Percentiles rank a stretch among this genome's conserved stretches.
Evolutionary conservation across 805 yeast genomes (phyloP).

Genomic region (Ogataea ramenticola): DNA sequence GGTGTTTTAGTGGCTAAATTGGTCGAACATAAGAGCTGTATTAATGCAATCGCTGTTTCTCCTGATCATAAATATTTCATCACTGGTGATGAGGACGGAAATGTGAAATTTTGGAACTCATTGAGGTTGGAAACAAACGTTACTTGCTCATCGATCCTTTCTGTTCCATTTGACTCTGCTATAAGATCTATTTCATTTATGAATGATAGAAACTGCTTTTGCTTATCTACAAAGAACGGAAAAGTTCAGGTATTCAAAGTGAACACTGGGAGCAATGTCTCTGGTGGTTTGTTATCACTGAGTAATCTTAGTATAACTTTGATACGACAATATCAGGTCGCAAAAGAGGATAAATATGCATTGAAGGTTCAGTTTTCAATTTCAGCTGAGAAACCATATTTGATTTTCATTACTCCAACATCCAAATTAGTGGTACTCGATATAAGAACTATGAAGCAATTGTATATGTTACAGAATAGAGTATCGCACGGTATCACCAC

Average conservation of each 20-base stretch:
- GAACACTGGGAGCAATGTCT: slow-evolving; percentile 18
- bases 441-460: slow-evolving; percentile 44
- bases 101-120: slow-evolving; percentile 73
- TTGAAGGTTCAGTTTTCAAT: slow-evolving; percentile 35
- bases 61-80: slow-evolving; percentile 61
- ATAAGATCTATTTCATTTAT: slow-evolving; percentile 46
- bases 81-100: slow-evolving; percentile 73
- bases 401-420: slow-evolving; percentile 46
- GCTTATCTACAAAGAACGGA: slow-evolving; percentile 46
- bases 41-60: slow-evolving; percentile 52
- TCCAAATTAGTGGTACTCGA: slow-evolving; percentile 50
- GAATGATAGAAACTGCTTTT: slow-evolving; percentile 49
- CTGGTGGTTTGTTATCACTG: neutral
- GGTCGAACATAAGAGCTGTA: slow-evolving; percentile 50
- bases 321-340: slow-evolving; percentile 35
- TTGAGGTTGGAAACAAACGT: slow-evolving; percentile 56
- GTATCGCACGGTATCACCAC: slow-evolving; percentile 60
- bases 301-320: slow-evolving; percentile 8
- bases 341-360: slow-evolving; percentile 31
- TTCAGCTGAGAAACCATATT: slow-evolving; percentile 30
- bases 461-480: slow-evolving; percentile 42
- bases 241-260: slow-evolving; percentile 34
- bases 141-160: slow-evolving; percentile 39
- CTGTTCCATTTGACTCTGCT: slow-evolving; percentile 40
- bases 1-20: slow-evolving; percentile 58